Base-by-base conservation (phyloP, 371 early-diverging fungal genomes). In the Mucor saturninus region DNA sequence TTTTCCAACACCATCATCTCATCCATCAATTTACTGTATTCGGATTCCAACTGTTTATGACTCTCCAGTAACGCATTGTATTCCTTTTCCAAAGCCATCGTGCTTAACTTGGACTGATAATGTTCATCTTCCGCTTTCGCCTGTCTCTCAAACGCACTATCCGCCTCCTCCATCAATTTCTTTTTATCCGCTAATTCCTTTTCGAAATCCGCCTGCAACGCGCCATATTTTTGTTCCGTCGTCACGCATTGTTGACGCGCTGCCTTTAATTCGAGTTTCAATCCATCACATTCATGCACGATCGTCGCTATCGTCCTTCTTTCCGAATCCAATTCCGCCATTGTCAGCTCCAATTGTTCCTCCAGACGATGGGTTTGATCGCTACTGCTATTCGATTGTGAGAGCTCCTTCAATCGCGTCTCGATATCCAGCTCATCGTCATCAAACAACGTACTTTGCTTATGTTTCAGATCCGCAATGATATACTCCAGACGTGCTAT, bases 1-100 rank as follows among this genome's bases (percentile, higher is more conserved):
- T 71, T 65, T 38, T 69, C 80, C 2, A 75, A 48, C 0, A 61
- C 67, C 9, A 80, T 66, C 61, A 91, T 83, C 60, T 91, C 92
- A 53, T 91, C 91, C 79, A 90, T 86, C 35, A 93, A 74, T 45
- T 88, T 83, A 60, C 86, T 75, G 64, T 88, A 87, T 64, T 91
- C 91, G 32, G 83, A 79, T 60, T 93, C 93, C 46, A 90, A 76
- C 61, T 84, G 86, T 48, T 80, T 80, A 43, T 89, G 81, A 28
- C 86, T 79, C 32, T 86, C 86, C 39, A 80, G 54, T 13, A 90
- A 68, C 32, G 79, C 75, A 28, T 81, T 77, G 37, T 80, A 49
- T 2, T 71, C 64, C 15, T 62, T 67, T 53, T 79, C 80, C 5
- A 74, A 39, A 11, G 67, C 63, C 45, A 67, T 69, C 3, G 62